Base-by-base conservation (phyloP, 2,329 filamentous ascomycete species). In the Penicillium sp. region DNA sequence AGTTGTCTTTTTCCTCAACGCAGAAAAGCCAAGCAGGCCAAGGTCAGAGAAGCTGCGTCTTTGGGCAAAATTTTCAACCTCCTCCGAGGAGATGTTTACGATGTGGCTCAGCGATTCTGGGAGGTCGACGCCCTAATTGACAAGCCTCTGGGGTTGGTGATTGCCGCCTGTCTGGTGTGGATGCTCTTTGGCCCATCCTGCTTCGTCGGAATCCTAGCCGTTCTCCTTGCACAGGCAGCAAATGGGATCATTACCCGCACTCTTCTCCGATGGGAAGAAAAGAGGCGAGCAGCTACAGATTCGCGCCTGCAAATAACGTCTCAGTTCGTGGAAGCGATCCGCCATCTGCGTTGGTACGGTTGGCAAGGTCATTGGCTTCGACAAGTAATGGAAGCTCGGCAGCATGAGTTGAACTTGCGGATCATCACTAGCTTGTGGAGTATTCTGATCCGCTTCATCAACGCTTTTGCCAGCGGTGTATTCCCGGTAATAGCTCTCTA, bases 41-140 rank as follows among this genome's bases (percentile, higher is more conserved):
- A 65, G 45, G 50, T 49, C 22, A 76, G 77, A 46, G 72, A 78
- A 45, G 79, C 85, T 2, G 88, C 89, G 0, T 89, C 87, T 0
- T 91, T 90, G 69, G 89, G 89, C 6, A 95, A 95, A 62, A 93
- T 95, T 42, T 78, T 95, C 50, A 95, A 95, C 58, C 69, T 95
- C 2, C 86, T 95, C 74, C 83, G 88, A 29, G 76, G 76, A 6
- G 69, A 69, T 50, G 67, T 65, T 8, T 68, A 70, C 29, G 64
- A 69, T 47, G 65, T 68, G 6, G 66, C 65, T 13, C 66, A 68
- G 49, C 55, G 86, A 35, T 93, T 95, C 58, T 95, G 89, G 89
- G 89, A 95, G 50, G 86, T 93, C 42, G 78, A 86, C 1, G 75
- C 75, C n/a, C 72, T 95, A 1, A 72, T 94, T 32, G 84, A 84